phyloP scores from a whole-genome alignment of 441 rosid genomes.

The Arabidopsis hybrid region DNA sequence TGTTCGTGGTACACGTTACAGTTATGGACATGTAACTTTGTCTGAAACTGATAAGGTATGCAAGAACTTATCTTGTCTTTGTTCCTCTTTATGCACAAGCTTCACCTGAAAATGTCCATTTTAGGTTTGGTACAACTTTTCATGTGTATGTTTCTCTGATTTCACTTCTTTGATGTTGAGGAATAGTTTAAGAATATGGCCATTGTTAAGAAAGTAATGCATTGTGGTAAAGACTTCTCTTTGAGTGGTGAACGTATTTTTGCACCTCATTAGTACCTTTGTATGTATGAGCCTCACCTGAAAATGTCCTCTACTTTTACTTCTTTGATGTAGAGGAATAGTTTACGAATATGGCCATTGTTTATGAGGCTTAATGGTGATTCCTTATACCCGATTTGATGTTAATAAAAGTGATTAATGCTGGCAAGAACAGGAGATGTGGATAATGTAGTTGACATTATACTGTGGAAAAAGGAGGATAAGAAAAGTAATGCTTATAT shows the following conservation, averaged over 20 bases:
- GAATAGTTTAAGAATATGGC: neutral
- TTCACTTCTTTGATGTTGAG: neutral
- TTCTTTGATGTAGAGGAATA: neutral
- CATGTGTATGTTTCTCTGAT: neutral
- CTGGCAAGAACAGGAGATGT: neutral
- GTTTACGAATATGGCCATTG: neutral
- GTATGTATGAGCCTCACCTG: neutral
- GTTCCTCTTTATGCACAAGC: neutral
- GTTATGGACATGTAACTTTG: constrained; percentile 79
- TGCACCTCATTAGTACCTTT: too few relatives aligned
- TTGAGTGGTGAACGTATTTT: too few relatives aligned
- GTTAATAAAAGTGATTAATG: neutral
- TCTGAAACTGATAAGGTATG: constrained; percentile 75
- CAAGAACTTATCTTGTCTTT: neutral
- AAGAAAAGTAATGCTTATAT: neutral
- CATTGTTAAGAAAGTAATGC: neutral
- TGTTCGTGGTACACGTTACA: constrained; percentile 93
- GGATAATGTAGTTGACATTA: neutral
- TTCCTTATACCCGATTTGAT: too few relatives aligned
- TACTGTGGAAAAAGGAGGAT: neutral
- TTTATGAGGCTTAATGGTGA: neutral
- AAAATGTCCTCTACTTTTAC: neutral
- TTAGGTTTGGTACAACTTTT: neutral
- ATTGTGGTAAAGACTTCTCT: too few relatives aligned
- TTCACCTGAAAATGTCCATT: neutral